Percentiles rank a stretch among this genome's conserved stretches.
Evolutionary conservation across 805 yeast genomes (phyloP).

Genomic region (Saturnispora saitoi): DNA sequence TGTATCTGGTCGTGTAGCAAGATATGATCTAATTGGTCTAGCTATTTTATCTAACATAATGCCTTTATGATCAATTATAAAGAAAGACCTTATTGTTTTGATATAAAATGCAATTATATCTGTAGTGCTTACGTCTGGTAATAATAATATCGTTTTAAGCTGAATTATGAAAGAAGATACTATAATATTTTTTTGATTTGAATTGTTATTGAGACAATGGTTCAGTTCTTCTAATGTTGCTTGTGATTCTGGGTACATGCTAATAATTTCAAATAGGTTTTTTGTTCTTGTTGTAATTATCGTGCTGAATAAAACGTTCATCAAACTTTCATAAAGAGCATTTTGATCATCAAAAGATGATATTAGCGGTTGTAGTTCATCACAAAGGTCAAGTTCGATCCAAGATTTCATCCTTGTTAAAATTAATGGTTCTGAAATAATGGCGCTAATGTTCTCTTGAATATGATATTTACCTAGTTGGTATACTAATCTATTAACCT

Average conservation of each 20-base stretch:
- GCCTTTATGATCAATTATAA: conserved; percentile 79
- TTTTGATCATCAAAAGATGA: conserved; percentile 2
- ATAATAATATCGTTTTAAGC: conserved; percentile 45
- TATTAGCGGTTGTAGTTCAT: conserved; percentile 16
- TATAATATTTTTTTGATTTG: conserved; percentile 41
- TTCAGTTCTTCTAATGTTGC: conserved; percentile 52
- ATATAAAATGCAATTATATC: conserved; percentile 65
- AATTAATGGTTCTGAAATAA: conserved; percentile 21
- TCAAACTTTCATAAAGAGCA: conserved; percentile 12
- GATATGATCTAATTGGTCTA: conserved; percentile 62
- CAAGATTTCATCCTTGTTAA: conserved; percentile 30
- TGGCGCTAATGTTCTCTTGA: conserved; percentile 10
- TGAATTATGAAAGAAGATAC: conserved; percentile 41
- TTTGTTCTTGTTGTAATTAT: conserved; percentile 37
- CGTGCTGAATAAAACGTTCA: conserved; percentile 18
- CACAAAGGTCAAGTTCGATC: conserved; percentile 33
- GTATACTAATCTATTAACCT: conserved; percentile 26
- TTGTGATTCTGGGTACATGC: conserved; percentile 42
- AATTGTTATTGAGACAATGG: conserved; percentile 35
- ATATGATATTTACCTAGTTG: conserved; percentile 32
- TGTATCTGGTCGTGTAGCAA: conserved; percentile 68
- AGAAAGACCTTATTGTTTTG: conserved; percentile 60
- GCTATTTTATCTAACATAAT: conserved; percentile 72
- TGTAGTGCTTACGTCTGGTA: conserved; percentile 74
- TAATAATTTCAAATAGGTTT: conserved; percentile 54